phyloP scores from a whole-genome alignment of 2,329 filamentous ascomycete species.

The Exophiala viscosa region DNA sequence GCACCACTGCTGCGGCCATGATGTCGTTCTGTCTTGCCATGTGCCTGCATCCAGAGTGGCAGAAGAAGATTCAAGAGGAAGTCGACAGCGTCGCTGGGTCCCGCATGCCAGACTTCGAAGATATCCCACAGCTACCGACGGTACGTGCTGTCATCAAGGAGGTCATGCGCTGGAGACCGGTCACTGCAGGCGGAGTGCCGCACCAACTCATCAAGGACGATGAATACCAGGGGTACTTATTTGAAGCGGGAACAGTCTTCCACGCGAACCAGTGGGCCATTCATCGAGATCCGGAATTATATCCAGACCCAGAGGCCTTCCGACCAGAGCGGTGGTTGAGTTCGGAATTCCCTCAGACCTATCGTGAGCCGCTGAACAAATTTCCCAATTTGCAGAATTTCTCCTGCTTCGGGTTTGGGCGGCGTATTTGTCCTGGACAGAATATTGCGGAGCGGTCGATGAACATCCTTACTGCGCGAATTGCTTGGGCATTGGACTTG shows the following conservation, averaged over 20 bases:
- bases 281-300: conserved; percentile 24
- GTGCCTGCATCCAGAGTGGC: conserved; percentile 26
- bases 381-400: conserved; percentile 23
- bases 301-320: conserved; percentile 27
- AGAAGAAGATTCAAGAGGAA: conserved; percentile 30
- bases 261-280: conserved; percentile 40
- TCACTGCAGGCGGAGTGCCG: conserved; percentile 13
- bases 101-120: conserved; percentile 34
- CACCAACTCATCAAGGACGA: conserved; percentile 23
- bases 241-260: conserved; percentile 48
- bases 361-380: conserved; percentile 21
- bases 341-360: conserved; percentile 20
- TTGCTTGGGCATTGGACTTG: conserved; percentile 50
- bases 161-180: conserved; percentile 42
- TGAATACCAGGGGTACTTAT: conserved; percentile 39
- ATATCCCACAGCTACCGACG: conserved; percentile 35
- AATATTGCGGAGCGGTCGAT: conserved; percentile 31
- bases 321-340: conserved; percentile 26
- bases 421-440: conserved; percentile 25
- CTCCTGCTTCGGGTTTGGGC: conserved; percentile 24
- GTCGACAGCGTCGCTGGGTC: conserved; percentile 33
- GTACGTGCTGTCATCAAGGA: conserved; percentile 41
- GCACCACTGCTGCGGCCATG: conserved; percentile 32
- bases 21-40: conserved; percentile 32
- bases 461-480: conserved; percentile 54